Evolutionary conservation across 2,329 filamentous ascomycete species (phyloP), one percentile per base, ranked within the genome.

Genomic region (Epichloe aotearoae): DNA sequence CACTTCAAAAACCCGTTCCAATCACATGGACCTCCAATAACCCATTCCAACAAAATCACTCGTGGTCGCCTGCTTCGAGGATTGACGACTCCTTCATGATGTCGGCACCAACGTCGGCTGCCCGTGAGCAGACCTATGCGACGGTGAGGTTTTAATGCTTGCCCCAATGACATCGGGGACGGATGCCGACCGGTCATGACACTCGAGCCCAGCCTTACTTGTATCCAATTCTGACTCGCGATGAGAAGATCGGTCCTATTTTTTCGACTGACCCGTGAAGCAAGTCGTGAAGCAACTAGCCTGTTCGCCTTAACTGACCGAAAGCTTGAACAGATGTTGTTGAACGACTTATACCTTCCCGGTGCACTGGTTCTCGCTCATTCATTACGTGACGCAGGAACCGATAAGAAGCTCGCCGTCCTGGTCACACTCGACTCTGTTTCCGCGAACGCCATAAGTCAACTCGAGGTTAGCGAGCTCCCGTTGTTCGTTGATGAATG

Each of bases 281-380:
- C 41, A 43, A 33, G 11, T 20, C 41, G 23, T 26, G 20, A 30
- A 26, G 20, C 41, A 30, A 23, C 14, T 26, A 20, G 33, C 11
- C 17, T 26, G 19, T 23, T 39, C 15, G n/a, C 33, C 17, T 49
- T 43, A 23, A 36, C 38, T 51, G 45, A 51, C 46, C 43, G 49
- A 34, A 36, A 8, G n/a, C 7, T 34, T 39, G 47, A 56, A 62
- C 69, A 96, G 91, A 86, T 98, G 67, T 80, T 97, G 51, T 75
- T 95, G 72, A 95, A 81, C 72, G 90, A 98, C 71, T 79, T 79
- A 55, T 98, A 98, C 69, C 80, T 98, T 47, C 91, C 93, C 66
- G 91, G 93, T 66, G 91, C 90, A 53, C 81, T 93, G 59, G 90
- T 98, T 45, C 82, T 98, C 56, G 90, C 89, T 54, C 90, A 97